Percentiles rank a stretch among this genome's conserved stretches.
These are phyloP conservation scores for Ceratocystiopsis sp. DNA, from an alignment of 2,329 filamentous ascomycete genomes.

Conservation along the genomic window DNA sequence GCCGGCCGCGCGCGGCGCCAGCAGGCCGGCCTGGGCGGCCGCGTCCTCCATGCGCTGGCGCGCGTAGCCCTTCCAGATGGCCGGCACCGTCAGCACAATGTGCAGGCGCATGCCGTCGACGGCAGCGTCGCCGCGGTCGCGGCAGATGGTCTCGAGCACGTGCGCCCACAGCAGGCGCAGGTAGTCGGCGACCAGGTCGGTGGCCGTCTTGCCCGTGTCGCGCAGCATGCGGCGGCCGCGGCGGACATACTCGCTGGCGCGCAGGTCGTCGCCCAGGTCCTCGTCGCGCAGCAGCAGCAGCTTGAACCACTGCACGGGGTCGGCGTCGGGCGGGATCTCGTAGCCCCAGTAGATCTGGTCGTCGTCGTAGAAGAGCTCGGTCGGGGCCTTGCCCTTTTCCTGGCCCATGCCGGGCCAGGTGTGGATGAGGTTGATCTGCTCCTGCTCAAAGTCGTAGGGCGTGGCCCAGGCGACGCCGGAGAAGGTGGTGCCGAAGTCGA, in stretches of 20 bases:
- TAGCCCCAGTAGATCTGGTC: conserved; percentile 7
- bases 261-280: conserved; percentile 4
- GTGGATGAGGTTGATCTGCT: conserved; percentile 6
- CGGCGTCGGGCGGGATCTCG: conserved; percentile 4
- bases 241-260: conserved; percentile 2
- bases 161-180: conserved; percentile 20
- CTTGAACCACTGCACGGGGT: conserved; percentile 9
- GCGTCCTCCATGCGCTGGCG: conserved; percentile 21
- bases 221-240: conserved; percentile 3
- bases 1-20: conserved; percentile 8
- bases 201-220: conserved; percentile 4
- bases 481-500: conserved; percentile 9
- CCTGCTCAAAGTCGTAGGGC: conserved; percentile 4
- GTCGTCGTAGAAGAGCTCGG: conserved; percentile 5
- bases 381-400: conserved; percentile 8
- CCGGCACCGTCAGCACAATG: conserved; percentile 25
- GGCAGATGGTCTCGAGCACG: conserved; percentile 7
- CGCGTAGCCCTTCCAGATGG: conserved; percentile 27
- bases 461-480: conserved; percentile 8
- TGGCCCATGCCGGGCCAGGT: conserved; percentile 10
- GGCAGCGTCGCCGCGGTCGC: conserved; percentile 10
- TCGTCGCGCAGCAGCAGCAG: conserved; percentile 6
- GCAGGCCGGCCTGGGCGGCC: conserved; percentile 20
- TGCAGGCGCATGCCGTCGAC: conserved; percentile 14
- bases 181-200: conserved; percentile 18